phyloP scores from a whole-genome alignment of 305 asterid genomes.

The Solanum chacoense region DNA sequence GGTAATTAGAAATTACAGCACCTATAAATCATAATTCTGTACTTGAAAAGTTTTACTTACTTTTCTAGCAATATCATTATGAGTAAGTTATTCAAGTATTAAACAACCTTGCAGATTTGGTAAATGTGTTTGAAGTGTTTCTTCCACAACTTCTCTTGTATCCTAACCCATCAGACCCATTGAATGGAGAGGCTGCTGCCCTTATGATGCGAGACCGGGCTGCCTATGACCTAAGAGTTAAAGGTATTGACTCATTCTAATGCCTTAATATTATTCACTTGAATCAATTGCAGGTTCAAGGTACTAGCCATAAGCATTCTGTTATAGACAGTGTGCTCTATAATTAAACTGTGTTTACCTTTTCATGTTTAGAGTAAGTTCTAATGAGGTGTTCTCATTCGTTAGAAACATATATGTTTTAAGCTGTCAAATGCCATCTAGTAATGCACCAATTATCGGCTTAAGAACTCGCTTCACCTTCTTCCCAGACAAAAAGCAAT shows the following conservation, averaged over 20 bases:
- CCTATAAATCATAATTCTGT: neutral
- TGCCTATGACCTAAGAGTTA: conserved; percentile 68
- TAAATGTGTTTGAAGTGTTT: conserved; percentile 86
- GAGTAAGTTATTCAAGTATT: neutral
- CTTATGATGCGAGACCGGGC: conserved; percentile 74
- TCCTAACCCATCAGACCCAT: conserved; percentile 89
- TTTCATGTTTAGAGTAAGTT: neutral
- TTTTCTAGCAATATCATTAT: neutral
- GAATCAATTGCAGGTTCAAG: neutral
- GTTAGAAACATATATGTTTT: neutral
- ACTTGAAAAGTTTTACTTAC: neutral
- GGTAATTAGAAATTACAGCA: conserved; percentile 35
- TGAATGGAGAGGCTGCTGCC: conserved; percentile 94
- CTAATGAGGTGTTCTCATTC: neutral
- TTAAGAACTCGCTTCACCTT: neutral
- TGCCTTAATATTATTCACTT: neutral
- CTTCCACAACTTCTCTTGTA: conserved; percentile 85
- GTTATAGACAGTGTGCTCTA: neutral
- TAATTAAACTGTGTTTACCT: neutral
- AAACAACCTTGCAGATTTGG: conserved; percentile 43
- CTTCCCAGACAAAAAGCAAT: neutral
- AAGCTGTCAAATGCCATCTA: neutral
- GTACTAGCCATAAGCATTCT: neutral
- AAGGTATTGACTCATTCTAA: conserved; percentile 39
- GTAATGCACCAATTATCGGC: neutral